Conservation (phyloP, 768 basidiomycete species). For the Paxillus ammoniavirescens region DNA sequence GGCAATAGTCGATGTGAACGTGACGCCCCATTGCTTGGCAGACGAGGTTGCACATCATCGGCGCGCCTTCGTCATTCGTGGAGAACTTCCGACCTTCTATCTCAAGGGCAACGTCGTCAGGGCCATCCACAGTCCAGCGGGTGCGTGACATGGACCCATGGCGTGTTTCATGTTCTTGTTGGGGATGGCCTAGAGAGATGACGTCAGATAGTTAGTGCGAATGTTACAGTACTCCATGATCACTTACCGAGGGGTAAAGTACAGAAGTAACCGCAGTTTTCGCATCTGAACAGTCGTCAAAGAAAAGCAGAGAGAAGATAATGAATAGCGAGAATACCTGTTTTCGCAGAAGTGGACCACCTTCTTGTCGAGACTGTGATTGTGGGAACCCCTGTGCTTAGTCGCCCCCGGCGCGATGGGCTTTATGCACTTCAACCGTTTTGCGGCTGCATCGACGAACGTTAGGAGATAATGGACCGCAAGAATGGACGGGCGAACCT, state of each 20-base stretch:
- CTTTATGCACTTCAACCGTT: slow-evolving; percentile 49
- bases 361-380: slow-evolving; percentile 42
- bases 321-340: slow-evolving; percentile 29
- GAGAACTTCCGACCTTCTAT: slow-evolving; percentile 50
- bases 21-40: slow-evolving; percentile 52
- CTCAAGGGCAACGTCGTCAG: slow-evolving; percentile 42
- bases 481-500: slow-evolving; percentile 30
- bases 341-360: slow-evolving; percentile 56
- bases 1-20: slow-evolving; percentile 51
- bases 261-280: slow-evolving; percentile 58
- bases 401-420: slow-evolving; percentile 42
- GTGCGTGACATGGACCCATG: slow-evolving; percentile 58
- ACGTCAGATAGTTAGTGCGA: neutral
- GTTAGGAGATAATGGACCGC: neutral
- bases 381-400: slow-evolving; percentile 47
- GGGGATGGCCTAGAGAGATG: slow-evolving; percentile 42
- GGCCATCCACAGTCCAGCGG: slow-evolving; percentile 49
- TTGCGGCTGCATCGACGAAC: slow-evolving; percentile 36
- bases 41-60: slow-evolving; percentile 54
- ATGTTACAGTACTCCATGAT: no score
- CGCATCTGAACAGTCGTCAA: slow-evolving; percentile 37
- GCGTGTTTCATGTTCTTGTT: slow-evolving; percentile 54
- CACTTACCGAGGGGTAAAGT: slow-evolving; percentile 50
- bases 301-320: neutral
- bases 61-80: slow-evolving; percentile 48